Evolutionary conservation across 2,329 filamentous ascomycete genomes (phyloP), one percentile per base, ranked within the genome.

Genomic region (Ophiognomonia clavigignenti-juglandacearum): DNA sequence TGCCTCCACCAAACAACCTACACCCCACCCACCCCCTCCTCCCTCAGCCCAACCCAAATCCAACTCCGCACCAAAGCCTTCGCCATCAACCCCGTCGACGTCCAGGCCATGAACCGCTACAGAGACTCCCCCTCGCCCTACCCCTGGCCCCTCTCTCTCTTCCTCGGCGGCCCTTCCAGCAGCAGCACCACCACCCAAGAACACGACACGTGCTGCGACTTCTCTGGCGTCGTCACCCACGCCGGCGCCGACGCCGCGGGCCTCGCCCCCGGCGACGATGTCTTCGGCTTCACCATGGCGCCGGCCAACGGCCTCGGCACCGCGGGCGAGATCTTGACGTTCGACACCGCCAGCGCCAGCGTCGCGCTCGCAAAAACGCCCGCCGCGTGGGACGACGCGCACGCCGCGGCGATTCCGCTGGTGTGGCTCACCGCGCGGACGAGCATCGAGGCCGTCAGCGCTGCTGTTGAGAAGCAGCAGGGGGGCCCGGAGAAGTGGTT

Each of bases 51-150:
- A 9, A 38, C 38, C 11, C 36, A 51, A 22, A 45, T 57, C 6
- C 39, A 52, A 13, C 22, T 57, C 26, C 43, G 43, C 23, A 38
- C 48, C 40, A 48, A 52, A 35, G 54, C 55, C 20, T 47, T 44
- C 6, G 46, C 53, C 20, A 43, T 56, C 23, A 56, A 57, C 39
- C 53, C 49, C 11, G 47, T 56, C 14, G 55, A 56, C 20, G 45
- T 48, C 13, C 55, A 56, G 39, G 20, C 54, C 22, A 56, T 56
- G 53, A 44, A 44, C 16, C 34, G 36, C 9, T 20, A 27, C 41
- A 36, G 37, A 18, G 16, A 24, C 22, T 14, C 34, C 10, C 20
- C 41, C 4, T 36, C 34, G 2, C 29, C 39, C 18, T 18, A 27
- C 16, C 41, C 41, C 22, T 44, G 41, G 41, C 41, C 41, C 6